phyloP scores from a whole-genome alignment of 164 flowering plant genomes.

The Dillenia turbinata region DNA sequence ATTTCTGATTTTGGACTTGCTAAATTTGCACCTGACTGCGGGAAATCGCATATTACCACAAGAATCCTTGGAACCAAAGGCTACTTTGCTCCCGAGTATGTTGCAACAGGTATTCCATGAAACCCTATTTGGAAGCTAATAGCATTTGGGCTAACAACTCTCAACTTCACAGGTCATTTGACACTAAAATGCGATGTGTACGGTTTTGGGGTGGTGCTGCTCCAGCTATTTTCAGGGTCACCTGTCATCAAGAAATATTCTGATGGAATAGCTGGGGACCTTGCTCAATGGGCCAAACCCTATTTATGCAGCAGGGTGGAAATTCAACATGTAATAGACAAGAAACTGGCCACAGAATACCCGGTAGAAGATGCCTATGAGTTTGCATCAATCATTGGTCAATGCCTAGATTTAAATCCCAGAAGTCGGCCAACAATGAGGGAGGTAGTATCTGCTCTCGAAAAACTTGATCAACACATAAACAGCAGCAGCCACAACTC shows the following conservation, averaged over 20 bases:
- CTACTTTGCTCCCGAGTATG: slow-evolving; percentile 31
- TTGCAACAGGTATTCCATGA: slow-evolving; percentile 13
- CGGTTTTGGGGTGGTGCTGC: slow-evolving; percentile 25
- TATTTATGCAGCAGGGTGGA: slow-evolving; percentile 1
- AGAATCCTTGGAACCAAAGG: slow-evolving; percentile 28
- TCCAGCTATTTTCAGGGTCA: slow-evolving; percentile 17
- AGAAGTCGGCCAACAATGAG: slow-evolving; percentile 15
- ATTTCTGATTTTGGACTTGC: slow-evolving; percentile 33
- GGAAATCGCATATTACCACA: slow-evolving; percentile 13
- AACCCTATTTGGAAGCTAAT: neutral
- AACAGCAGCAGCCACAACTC: neutral
- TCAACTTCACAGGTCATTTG: slow-evolving; percentile 14
- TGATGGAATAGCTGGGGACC: slow-evolving; percentile 9
- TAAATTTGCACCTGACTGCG: slow-evolving; percentile 19
- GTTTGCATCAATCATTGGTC: slow-evolving; percentile 13
- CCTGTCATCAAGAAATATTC: slow-evolving; percentile 9
- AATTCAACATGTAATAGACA: slow-evolving; percentile 12
- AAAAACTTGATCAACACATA: slow-evolving; percentile 10
- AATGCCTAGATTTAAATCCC: slow-evolving; percentile 9
- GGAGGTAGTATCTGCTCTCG: slow-evolving; percentile 10
- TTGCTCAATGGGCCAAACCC: slow-evolving; percentile 10
- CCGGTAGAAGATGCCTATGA: slow-evolving; percentile 12
- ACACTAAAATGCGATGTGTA: slow-evolving; percentile 21
- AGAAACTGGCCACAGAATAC: slow-evolving; percentile 6
- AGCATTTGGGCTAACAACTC: neutral